Evolutionary conservation across 1,284 basidiomycete genomes (phyloP).

Genomic region (Ustilago trichophora): DNA sequence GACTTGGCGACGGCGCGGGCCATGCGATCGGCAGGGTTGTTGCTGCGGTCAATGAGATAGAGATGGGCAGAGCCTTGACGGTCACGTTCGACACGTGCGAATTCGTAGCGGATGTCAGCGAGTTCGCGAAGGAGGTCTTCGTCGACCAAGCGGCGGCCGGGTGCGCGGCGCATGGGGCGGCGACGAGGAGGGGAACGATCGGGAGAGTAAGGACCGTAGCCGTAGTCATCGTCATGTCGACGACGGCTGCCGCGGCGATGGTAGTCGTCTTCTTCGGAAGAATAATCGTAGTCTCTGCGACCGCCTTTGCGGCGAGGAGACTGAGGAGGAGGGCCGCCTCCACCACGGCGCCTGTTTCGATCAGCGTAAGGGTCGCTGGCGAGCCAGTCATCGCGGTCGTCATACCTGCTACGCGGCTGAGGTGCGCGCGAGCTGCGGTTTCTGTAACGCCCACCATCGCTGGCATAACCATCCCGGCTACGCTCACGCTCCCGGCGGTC

Average conservation of each 20-base stretch:
- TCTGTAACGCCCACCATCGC: conserved; percentile 27
- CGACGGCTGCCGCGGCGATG: conserved; percentile 9
- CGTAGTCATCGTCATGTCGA: conserved; percentile 8
- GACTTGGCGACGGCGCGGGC: conserved; percentile 44
- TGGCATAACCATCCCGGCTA: conserved; percentile 25
- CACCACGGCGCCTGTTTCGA: conserved; percentile 7
- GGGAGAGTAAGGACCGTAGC: conserved; percentile 11
- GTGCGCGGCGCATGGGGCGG: conserved; percentile 19
- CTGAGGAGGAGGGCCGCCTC: conserved; percentile 1
- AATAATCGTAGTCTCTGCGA: conserved; percentile 25
- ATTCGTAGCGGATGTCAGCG: conserved; percentile 49
- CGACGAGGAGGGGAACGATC: conserved; percentile 11
- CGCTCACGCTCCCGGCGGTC: conserved; percentile 9
- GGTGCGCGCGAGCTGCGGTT: conserved; percentile 7
- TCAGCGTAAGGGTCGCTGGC: conserved; percentile 36
- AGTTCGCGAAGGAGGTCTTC: conserved; percentile 60
- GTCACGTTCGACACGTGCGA: conserved; percentile 42
- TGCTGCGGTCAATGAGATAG: conserved; percentile 55
- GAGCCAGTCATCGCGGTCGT: conserved; percentile 39
- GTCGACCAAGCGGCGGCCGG: conserved; percentile 49
- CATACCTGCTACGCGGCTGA: conserved; percentile 4
- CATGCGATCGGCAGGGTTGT: conserved; percentile 56
- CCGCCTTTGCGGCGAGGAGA: conserved; percentile 14
- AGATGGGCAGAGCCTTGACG: conserved; percentile 50
- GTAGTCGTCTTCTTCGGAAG: conserved; percentile 37